Conservation (phyloP, 129 eudicot species). For the Saposhnikovia divaricata region DNA sequence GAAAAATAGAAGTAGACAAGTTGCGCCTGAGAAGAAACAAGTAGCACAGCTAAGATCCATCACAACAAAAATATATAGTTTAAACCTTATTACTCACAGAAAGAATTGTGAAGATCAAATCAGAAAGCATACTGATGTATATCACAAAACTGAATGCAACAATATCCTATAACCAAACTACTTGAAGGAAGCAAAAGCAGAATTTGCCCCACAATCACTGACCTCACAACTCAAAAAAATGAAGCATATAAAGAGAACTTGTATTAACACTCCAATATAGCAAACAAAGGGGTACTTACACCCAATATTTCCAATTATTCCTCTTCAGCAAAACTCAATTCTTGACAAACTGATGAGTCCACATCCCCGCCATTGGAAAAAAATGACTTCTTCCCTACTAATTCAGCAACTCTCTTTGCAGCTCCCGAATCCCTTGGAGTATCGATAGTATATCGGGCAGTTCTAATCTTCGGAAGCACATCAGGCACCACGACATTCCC, state of each 20-base stretch:
- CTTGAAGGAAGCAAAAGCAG: conserved; percentile 34
- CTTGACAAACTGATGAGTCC: conserved; percentile 49
- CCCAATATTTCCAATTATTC: conserved; percentile 14
- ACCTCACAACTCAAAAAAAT: conserved; percentile 1
- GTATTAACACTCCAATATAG: conserved; percentile 7
- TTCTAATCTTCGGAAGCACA: conserved; percentile 46
- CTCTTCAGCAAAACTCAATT: conserved; percentile 51
- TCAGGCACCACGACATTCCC: conserved; percentile 19
- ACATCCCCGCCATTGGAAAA: conserved; percentile 34
- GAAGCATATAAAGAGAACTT: conserved; percentile 4
- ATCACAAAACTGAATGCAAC: conserved; percentile 3
- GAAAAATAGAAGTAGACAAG: background rate
- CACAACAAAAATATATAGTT: background rate
- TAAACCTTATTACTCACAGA: background rate
- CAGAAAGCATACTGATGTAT: background rate
- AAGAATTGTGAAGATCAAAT: background rate
- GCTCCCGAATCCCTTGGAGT: conserved; percentile 78
- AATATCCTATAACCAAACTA: conserved; percentile 16
- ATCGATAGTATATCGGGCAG: conserved; percentile 35
- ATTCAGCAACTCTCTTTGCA: conserved; percentile 69
- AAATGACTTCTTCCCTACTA: conserved; percentile 62
- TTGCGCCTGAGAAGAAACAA: background rate
- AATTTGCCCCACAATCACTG: conserved; percentile 24
- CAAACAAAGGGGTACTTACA: conserved; percentile 17
- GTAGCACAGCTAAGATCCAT: background rate